phyloP scores from a whole-genome alignment of 805 yeast genomes.

The Monosporozyma siamensis region DNA sequence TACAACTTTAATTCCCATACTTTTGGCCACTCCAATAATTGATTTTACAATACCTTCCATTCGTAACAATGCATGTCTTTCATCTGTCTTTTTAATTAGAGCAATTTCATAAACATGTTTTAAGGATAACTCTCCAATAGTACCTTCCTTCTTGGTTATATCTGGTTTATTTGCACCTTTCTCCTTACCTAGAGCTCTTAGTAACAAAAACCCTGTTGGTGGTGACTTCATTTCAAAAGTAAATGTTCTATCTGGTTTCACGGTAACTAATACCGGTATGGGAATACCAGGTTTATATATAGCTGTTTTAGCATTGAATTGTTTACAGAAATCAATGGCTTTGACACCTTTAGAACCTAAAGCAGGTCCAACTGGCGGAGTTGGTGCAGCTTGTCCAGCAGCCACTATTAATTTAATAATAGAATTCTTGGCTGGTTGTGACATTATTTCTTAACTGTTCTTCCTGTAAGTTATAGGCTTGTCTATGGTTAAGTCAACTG shows the following conservation, averaged over 20 bases:
- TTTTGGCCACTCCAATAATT: constrained; percentile 79
- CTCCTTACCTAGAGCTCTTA: constrained; percentile 59
- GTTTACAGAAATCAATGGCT: constrained; percentile 97
- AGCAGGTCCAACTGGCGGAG: constrained; percentile 99
- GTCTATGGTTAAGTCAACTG: neutral
- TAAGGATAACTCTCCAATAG: constrained; percentile 59
- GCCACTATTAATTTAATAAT: constrained; percentile 85
- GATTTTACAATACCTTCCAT: constrained; percentile 73
- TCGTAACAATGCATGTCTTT: constrained; percentile 59
- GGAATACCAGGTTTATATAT: constrained; percentile 80
- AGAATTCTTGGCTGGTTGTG: constrained; percentile 44
- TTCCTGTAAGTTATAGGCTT: no score
- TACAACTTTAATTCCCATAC: constrained; percentile 77
- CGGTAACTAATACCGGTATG: constrained; percentile 73
- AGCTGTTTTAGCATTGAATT: constrained; percentile 94
- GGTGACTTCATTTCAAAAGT: constrained; percentile 83
- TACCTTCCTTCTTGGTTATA: constrained; percentile 15
- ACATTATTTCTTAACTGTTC: no score
- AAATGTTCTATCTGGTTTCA: constrained; percentile 88
- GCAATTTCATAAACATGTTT: constrained; percentile 95
- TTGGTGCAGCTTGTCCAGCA: constrained; percentile 96
- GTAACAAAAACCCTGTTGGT: constrained; percentile 76
- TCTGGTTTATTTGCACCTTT: constrained; percentile 67
- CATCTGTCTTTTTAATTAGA: constrained; percentile 81
- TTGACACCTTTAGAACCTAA: constrained; percentile 97